Conservation (phyloP, 2,329 filamentous ascomycete species). For the Fusarium brevicatenulatum region DNA sequence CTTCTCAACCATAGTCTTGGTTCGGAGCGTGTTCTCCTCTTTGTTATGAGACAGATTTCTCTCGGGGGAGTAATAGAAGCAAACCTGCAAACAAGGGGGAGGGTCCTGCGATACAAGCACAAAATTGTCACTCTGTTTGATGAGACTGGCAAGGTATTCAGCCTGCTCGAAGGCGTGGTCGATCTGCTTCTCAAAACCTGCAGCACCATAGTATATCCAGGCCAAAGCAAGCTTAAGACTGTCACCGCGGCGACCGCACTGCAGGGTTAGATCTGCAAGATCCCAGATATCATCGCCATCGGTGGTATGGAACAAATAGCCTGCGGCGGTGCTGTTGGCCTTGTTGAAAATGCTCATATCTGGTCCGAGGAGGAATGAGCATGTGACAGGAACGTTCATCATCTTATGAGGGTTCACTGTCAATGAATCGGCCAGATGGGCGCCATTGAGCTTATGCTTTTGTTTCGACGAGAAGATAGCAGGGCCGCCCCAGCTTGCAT, state of each 20-base stretch:
- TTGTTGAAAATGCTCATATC: conserved; percentile 81
- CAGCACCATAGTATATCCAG: conserved; percentile 88
- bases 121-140: conserved; percentile 70
- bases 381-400: conserved; percentile 90
- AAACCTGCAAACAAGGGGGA: conserved; percentile 90
- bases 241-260: conserved; percentile 90
- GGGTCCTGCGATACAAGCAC: conserved; percentile 78
- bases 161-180: conserved; percentile 80
- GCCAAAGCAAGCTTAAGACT: conserved; percentile 85
- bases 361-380: conserved; percentile 84
- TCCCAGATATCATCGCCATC: conserved; percentile 77
- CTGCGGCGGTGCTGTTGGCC: conserved; percentile 87
- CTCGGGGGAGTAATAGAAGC: conserved; percentile 82
- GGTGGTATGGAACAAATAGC: conserved; percentile 81
- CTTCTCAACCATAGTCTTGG: conserved; percentile 58
- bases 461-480: conserved; percentile 80
- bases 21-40: conserved; percentile 60
- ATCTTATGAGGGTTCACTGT: conserved; percentile 98
- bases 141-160: conserved; percentile 69
- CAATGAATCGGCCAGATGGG: conserved; percentile 80
- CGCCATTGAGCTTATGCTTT: conserved; percentile 72
- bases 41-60: conserved; percentile 58
- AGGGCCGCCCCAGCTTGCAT: conserved; percentile 89
- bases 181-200: conserved; percentile 76
- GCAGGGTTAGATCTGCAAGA: conserved; percentile 89